Percentiles rank a stretch among this genome's conserved stretches.
Evolutionary conservation across 1,139 yeast genomes (phyloP).

Genomic region (Fermentozyma sake): DNA sequence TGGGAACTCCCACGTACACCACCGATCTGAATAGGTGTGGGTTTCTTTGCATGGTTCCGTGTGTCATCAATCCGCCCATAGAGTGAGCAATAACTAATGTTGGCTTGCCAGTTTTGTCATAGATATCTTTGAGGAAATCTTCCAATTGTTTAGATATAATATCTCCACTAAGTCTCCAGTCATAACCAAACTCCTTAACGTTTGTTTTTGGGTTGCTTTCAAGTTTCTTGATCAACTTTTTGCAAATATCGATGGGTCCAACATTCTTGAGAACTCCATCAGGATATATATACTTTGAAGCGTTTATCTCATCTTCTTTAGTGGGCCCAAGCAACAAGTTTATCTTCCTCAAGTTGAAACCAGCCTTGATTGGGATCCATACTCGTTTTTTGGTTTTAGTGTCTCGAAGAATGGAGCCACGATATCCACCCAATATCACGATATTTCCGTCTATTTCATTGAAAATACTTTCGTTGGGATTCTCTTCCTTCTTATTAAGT

Average conservation of each 20-base stretch:
- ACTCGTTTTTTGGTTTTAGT: constrained; percentile 57
- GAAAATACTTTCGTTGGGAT: constrained; percentile 25
- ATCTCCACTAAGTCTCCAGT: constrained; percentile 79
- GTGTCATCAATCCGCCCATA: constrained; percentile 89
- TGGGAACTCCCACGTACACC: constrained; percentile 78
- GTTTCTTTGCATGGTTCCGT: constrained; percentile 65
- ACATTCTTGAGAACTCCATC: constrained; percentile 78
- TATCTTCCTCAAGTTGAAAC: constrained; percentile 66
- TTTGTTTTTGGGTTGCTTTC: constrained; percentile 54
- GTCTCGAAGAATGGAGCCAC: constrained; percentile 80
- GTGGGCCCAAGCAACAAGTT: constrained; percentile 70
- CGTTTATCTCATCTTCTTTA: constrained; percentile 55
- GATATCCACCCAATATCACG: constrained; percentile 78
- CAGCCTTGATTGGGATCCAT: constrained; percentile 89
- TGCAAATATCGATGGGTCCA: constrained; percentile 83
- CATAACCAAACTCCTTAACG: constrained; percentile 79
- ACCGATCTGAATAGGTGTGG: constrained; percentile 70
- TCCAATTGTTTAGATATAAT: constrained; percentile 44
- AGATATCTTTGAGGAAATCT: constrained; percentile 40
- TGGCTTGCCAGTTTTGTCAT: constrained; percentile 45
- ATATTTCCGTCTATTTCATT: constrained; percentile 66
- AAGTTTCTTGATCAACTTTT: constrained; percentile 53
- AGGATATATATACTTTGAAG: constrained; percentile 52
- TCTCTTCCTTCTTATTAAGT: constrained; percentile 16
- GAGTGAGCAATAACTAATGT: constrained; percentile 79